Base-by-base conservation (phyloP, 306 rosid species). In the Astragalus glycyphyllos region DNA sequence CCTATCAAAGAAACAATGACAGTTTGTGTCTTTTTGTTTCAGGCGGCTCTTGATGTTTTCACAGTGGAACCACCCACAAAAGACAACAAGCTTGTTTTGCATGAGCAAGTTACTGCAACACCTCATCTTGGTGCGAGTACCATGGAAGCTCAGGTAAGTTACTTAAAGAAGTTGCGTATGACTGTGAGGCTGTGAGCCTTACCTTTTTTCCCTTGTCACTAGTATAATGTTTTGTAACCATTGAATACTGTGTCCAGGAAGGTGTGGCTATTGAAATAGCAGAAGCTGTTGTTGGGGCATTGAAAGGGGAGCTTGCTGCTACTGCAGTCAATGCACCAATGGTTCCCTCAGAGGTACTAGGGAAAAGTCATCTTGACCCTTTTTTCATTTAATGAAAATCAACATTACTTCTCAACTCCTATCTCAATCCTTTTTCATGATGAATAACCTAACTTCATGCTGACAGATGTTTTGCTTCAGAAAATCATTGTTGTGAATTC, bases 41-140 rank as follows among this genome's bases (percentile, higher is more conserved):
- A 95, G 99, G 97, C 97, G 6, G 99, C 96, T 53, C 99, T 91
- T 77, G 96, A 95, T 77, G 97, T 95, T 76, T 95, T 95, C 79
- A 86, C 92, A 0, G 96, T 47, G 84, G 96, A 95, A 74, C 99
- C 99, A 51, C 97, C 96, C 0, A 2, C 92, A 0, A 74, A 79
- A 68, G 96, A 90, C 42, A 91, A 74, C 89, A 89, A 81, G 78
- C 81, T 95, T 83, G 62, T 95, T 73, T 71, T 74, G 74, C 96
- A 95, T 29, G 96, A 95, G 91, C 88, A 77, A 35, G 97, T 95
- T 60, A 91, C 93, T 56, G 96, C 90, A 42, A 95, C 99, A 68
- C 99, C 97, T 76, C 99, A 95, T 64, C 94, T 95, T 13, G 97
- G 99, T 71, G 99, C 99, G 65, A 95, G 97, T 84, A 95, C 99